A percentile compares a stretch with the other conserved stretches of the same genome.
Conservation (phyloP, 805 yeast species). For the Kodamaea jinghongensis region DNA sequence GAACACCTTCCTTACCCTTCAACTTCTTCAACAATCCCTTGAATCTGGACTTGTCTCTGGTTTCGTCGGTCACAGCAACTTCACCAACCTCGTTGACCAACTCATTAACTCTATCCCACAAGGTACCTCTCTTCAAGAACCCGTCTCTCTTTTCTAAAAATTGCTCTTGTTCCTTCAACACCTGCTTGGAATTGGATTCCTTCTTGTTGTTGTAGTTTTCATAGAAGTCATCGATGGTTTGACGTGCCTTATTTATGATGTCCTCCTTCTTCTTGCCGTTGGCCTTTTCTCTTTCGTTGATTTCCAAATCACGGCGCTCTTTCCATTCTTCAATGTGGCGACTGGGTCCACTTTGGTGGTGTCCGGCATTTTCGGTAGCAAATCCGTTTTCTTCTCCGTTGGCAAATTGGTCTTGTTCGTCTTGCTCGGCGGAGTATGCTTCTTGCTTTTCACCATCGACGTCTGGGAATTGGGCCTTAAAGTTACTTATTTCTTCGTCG, state of each 20-base stretch:
- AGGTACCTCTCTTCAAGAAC: constrained; percentile 40
- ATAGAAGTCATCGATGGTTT: constrained; percentile 86
- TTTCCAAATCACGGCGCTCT: constrained; percentile 74
- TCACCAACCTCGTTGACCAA: constrained; percentile 47
- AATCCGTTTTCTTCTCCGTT: constrained; percentile 4
- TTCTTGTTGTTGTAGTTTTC: constrained; percentile 85
- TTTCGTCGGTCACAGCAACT: constrained; percentile 32
- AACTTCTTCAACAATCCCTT: constrained; percentile 61
- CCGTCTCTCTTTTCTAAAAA: constrained; percentile 74
- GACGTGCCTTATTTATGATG: constrained; percentile 71
- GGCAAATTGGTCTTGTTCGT: constrained; percentile 4
- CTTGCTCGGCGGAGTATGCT: constrained; percentile 11
- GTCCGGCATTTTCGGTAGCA: constrained; percentile 46
- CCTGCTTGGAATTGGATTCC: constrained; percentile 62
- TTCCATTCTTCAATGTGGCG: constrained; percentile 64
- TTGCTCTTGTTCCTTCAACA: constrained; percentile 64
- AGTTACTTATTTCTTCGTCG: constrained; percentile 50
- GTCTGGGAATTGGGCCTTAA: constrained; percentile 64
- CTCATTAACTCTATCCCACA: constrained; percentile 59
- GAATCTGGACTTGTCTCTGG: constrained; percentile 67
- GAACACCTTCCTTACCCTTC: constrained; percentile 68
- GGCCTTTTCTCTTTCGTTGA: constrained; percentile 73
- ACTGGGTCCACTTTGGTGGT: constrained; percentile 1
- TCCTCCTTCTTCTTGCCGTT: constrained; percentile 62
- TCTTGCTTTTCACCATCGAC: constrained; percentile 36